Conservation (phyloP, 2,329 filamentous ascomycete species). For the Fusarium chaquense region DNA sequence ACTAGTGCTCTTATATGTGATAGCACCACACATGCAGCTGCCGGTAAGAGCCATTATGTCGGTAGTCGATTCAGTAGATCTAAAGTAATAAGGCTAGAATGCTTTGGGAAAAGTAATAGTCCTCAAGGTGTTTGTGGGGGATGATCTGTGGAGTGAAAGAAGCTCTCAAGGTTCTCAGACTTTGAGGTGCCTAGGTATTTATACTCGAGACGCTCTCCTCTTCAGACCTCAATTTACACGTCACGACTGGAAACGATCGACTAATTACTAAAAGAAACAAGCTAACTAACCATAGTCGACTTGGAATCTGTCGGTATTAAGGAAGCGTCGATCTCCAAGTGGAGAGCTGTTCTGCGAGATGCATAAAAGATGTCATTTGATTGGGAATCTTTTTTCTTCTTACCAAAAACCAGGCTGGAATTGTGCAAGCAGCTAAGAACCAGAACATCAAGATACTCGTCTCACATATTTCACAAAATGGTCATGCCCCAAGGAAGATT, state of each 20-base stretch:
- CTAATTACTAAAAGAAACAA: background rate
- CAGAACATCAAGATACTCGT: too few species aligned
- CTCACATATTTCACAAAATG: background rate
- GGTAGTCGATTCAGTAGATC: background rate
- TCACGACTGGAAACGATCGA: constrained; percentile 9
- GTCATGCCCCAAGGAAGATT: background rate
- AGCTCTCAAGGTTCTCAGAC: constrained; percentile 43
- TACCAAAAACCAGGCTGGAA: background rate
- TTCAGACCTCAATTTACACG: background rate
- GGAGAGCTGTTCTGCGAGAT: constrained; percentile 3
- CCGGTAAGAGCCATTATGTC: constrained; percentile 46
- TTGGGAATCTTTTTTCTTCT: background rate
- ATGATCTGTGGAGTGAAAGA: constrained; percentile 28
- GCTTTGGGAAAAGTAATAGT: constrained; percentile 15
- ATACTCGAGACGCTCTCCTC: constrained; percentile 24
- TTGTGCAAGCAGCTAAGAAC: background rate
- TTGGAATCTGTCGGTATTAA: constrained; percentile 20
- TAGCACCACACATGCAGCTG: constrained; percentile 55
- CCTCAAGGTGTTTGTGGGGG: constrained; percentile 33
- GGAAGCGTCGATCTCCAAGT: constrained; percentile 1
- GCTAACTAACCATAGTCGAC: constrained; percentile 14
- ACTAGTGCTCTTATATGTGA: constrained; percentile 53
- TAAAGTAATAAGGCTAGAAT: constrained; percentile 15
- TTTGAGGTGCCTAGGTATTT: constrained; percentile 23
- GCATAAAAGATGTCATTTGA: background rate